phyloP scores from a whole-genome alignment of 2,329 filamentous ascomycete species.

The Hawksworthiomyces lignivorus region DNA sequence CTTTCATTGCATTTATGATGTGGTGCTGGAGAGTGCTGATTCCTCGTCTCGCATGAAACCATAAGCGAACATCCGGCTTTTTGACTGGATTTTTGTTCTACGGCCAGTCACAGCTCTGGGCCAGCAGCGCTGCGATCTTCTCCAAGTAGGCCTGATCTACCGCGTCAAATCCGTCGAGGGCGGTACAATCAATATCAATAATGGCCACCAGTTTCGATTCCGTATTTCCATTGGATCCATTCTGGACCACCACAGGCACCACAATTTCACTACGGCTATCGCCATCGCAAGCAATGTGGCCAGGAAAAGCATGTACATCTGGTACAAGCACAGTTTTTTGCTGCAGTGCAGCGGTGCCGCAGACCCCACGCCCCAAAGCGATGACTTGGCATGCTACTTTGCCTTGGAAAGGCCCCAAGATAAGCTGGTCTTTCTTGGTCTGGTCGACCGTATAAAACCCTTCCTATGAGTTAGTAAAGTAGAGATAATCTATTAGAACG shows the following conservation, averaged over 20 bases:
- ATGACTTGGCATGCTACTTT: conserved; percentile 77
- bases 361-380: conserved; percentile 64
- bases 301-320: conserved; percentile 68
- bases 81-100: no score
- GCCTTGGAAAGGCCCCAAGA: conserved; percentile 74
- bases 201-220: conserved; percentile 42
- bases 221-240: background rate
- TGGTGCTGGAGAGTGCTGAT: no score
- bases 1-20: no score
- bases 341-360: conserved; percentile 59
- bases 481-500: no score
- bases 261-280: conserved; percentile 74
- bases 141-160: conserved; percentile 61
- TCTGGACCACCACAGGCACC: conserved; percentile 53
- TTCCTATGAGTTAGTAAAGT: no score
- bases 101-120: conserved; percentile 56
- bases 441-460: conserved; percentile 65
- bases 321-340: conserved; percentile 56
- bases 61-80: no score
- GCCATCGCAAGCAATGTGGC: conserved; percentile 75
- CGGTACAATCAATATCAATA: conserved; percentile 73
- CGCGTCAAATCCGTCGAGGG: conserved; percentile 57
- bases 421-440: conserved; percentile 39
- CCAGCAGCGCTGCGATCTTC: conserved; percentile 53
- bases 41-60: no score